Evolutionary conservation across 1,139 yeast species (phyloP), one percentile per base, ranked within the genome.

Genomic region (Yamadazyma triangularis): DNA sequence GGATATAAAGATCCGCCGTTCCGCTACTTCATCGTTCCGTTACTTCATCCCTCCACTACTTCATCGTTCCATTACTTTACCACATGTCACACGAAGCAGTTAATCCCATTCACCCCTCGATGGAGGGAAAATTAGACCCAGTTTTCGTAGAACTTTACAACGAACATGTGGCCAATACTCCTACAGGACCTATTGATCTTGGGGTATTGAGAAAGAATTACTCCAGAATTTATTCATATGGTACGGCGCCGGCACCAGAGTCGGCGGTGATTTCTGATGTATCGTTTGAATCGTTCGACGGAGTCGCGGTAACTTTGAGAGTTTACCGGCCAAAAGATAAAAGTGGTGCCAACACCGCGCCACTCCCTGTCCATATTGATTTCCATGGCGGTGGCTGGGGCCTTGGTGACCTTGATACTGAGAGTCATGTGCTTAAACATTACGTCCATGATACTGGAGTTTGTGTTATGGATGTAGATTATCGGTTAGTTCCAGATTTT

Each of bases 321-420:
- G 59, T 67, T 3, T 67, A 64, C 39, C 52, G 55, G 19, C 73
- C 73, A 8, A 43, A 49, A 13, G 58, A 59, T 9, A 48, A 46
- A 10, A n/a, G n/a, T n/a, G n/a, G n/a, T n/a, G 40, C 44, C 13
- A 73, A 71, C 1, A 51, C 35, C 3, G 48, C 43, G 4, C 70
- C 70, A 1, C 64, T 69, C 60, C 75, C 76, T 3, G 55, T 63
- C 22, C 55, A 60, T 21, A 42, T 68, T 12, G 68, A 70, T 63
- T 67, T 53, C 48, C 76, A 70, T 39, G 76, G 76, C n/a, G 72
- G 72, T 20, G 67, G 66, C 4, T 68, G 72, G 69, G 73, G 67
- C 3, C 51, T 70, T n/a, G 75, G 76, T 4, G 53, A 54, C 33
- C 61, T 70, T 25, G 47, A 42, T 34, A 64, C 74, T 4, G 75